Percentiles rank a stretch among this genome's conserved stretches.
Conservation (phyloP, 2,329 filamentous ascomycete species). For the Acephala macrosclerotiorum region DNA sequence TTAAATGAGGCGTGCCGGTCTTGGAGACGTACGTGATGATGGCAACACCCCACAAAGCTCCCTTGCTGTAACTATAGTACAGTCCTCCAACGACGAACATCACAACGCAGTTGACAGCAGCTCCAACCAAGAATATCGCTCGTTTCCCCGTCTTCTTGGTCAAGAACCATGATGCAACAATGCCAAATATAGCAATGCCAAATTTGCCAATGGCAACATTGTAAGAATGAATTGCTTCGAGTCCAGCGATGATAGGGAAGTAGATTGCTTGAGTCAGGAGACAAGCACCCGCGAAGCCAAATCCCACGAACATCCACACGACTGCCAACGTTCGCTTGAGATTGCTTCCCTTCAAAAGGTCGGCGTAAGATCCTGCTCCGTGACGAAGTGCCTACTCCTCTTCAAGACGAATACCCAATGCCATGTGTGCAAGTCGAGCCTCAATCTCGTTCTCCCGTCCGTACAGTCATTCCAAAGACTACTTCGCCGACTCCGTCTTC, state of each 20-base stretch:
- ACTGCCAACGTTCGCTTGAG: slow-evolving; percentile 47
- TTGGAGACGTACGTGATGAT: slow-evolving; percentile 27
- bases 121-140: slow-evolving; percentile 77
- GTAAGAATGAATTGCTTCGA: slow-evolving; percentile 30
- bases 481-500: slow-evolving; percentile 19
- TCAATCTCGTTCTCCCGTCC: slow-evolving; percentile 25
- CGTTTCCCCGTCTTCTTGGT: slow-evolving; percentile 77
- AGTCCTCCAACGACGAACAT: slow-evolving; percentile 73
- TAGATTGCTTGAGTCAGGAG: slow-evolving; percentile 34
- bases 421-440: slow-evolving; percentile 28
- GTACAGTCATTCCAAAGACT: slow-evolving; percentile 28
- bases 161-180: slow-evolving; percentile 31
- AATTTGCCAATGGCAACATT: slow-evolving; percentile 35
- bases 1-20: no score
- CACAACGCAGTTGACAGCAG: slow-evolving; percentile 76
- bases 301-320: slow-evolving; percentile 44
- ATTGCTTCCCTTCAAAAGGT: slow-evolving; percentile 45
- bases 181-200: slow-evolving; percentile 30
- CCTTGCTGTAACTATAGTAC: slow-evolving; percentile 28
- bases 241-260: slow-evolving; percentile 34
- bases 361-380: slow-evolving; percentile 35
- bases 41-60: slow-evolving; percentile 33
- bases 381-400: slow-evolving; percentile 19
- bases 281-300: slow-evolving; percentile 30
- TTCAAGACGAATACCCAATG: slow-evolving; percentile 26